Percentiles rank a stretch among this genome's conserved stretches.
Conservation (phyloP, 108 stramenopile genomes). For the Discostella pseudostelligera region DNA sequence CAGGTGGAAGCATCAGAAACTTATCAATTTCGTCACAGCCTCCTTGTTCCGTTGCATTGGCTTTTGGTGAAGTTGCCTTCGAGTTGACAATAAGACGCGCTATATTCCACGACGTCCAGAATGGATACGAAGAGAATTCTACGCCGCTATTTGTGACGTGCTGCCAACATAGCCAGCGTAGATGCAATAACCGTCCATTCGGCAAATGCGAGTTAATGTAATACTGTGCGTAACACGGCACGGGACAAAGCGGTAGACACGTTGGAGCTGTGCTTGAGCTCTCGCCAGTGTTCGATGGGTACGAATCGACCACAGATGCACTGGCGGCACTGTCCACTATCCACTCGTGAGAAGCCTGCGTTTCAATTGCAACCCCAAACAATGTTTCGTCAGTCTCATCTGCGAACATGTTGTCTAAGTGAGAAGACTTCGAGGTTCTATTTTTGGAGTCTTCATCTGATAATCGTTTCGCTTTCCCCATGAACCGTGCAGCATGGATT, state of each 20-base stretch:
- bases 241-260: not conserved
- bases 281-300: not conserved
- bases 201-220: not conserved
- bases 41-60: not conserved
- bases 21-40: slow-evolving; percentile 7
- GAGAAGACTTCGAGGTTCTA: not conserved
- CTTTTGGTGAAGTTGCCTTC: not conserved
- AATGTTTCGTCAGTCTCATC: not conserved
- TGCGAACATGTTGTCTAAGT: not conserved
- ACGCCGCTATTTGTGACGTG: not conserved
- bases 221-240: not conserved
- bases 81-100: slow-evolving; percentile 17
- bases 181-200: slow-evolving; percentile 1
- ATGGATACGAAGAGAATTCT: not conserved
- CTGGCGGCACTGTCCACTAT: not conserved
- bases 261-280: not conserved
- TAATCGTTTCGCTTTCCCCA: not conserved
- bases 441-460: not conserved
- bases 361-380: not conserved
- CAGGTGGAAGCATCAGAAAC: slow-evolving; percentile 21
- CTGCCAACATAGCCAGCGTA: slow-evolving; percentile 2
- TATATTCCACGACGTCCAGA: slow-evolving; percentile 20
- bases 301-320: not conserved
- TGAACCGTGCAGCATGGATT: slow-evolving; percentile 7
- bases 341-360: not conserved